These are phyloP conservation scores for Colletotrichum tofieldiae DNA, from an alignment of 2,329 filamentous ascomycete species.

Conservation along the genomic window DNA sequence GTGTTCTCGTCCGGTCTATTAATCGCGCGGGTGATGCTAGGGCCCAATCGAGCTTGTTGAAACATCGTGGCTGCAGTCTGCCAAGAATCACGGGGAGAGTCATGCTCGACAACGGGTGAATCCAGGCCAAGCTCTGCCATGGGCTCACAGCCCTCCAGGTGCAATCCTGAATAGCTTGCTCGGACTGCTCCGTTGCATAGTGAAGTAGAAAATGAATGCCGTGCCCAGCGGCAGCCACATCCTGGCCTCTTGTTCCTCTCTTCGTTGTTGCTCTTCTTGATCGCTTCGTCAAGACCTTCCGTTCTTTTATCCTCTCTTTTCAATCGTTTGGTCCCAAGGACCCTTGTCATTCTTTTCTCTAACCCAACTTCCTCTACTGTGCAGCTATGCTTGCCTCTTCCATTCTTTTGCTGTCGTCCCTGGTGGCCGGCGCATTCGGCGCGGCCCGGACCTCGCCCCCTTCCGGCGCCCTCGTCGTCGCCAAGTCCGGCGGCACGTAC, in stretches of 20 bases:
- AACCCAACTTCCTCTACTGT: neutral
- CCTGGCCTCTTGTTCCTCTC: neutral
- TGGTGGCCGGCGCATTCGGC: conserved; percentile 41
- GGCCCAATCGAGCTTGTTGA: conserved; percentile 37
- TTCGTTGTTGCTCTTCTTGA: conserved; percentile 23
- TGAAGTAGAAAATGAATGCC: conserved; percentile 14
- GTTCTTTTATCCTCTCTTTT: conserved; percentile 15
- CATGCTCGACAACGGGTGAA: conserved; percentile 3
- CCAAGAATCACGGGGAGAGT: conserved; percentile 21
- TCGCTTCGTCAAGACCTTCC: conserved; percentile 23
- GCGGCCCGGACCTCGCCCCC: conserved; percentile 51
- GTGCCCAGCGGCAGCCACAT: neutral
- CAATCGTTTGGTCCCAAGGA: conserved; percentile 34
- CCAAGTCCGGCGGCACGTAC: conserved; percentile 47
- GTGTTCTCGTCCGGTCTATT: conserved; percentile 15
- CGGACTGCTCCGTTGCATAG: neutral
- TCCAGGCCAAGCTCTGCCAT: conserved; percentile 12
- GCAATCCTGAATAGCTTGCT: neutral
- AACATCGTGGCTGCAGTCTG: conserved; percentile 12
- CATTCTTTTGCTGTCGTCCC: conserved; percentile 40
- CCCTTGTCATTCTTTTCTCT: conserved; percentile 22
- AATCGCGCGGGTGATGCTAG: conserved; percentile 8
- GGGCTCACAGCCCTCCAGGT: neutral
- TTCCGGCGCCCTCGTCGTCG: conserved; percentile 52
- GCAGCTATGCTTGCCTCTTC: conserved; percentile 33